Percentiles rank a stretch among this genome's conserved stretches.
These are phyloP conservation scores for Forsythia viridissima DNA, from an alignment of 257 asterid genomes.

Conservation along the genomic window DNA sequence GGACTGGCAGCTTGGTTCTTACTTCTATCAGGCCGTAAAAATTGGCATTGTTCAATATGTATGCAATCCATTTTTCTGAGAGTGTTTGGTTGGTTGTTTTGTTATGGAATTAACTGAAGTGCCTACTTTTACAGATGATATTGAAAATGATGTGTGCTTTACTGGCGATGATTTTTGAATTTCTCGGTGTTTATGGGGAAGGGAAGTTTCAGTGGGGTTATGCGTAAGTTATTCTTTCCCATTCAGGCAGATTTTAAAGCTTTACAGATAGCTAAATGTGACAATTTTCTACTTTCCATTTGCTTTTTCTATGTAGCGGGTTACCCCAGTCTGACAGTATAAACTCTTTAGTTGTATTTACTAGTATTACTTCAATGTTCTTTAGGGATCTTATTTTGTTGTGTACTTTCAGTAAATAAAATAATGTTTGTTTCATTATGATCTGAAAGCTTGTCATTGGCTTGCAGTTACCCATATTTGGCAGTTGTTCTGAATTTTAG, in stretches of 20 bases:
- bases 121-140: slow-evolving; percentile 70
- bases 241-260: neutral
- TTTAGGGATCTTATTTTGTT: slow-evolving; percentile 4
- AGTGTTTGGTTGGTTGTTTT: slow-evolving; percentile 17
- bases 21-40: slow-evolving; percentile 92
- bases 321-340: neutral
- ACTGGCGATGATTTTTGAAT: slow-evolving; percentile 75
- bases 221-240: slow-evolving; percentile 59
- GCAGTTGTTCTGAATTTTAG: slow-evolving; percentile 93
- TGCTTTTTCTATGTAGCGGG: neutral
- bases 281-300: neutral
- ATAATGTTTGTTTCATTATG: neutral
- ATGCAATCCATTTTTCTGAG: slow-evolving; percentile 36
- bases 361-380: neutral
- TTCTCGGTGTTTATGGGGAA: slow-evolving; percentile 86
- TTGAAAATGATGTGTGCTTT: slow-evolving; percentile 88
- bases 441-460: slow-evolving; percentile 26
- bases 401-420: neutral
- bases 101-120: slow-evolving; percentile 9
- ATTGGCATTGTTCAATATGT: slow-evolving; percentile 98
- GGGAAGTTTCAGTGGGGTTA: slow-evolving; percentile 95
- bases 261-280: neutral
- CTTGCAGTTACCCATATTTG: slow-evolving; percentile 93
- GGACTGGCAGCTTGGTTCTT: slow-evolving; percentile 85
- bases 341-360: neutral